These are phyloP conservation scores for Oryza coarctata DNA, from an alignment of 176 grass and related monocot genomes.

Conservation along the genomic window DNA sequence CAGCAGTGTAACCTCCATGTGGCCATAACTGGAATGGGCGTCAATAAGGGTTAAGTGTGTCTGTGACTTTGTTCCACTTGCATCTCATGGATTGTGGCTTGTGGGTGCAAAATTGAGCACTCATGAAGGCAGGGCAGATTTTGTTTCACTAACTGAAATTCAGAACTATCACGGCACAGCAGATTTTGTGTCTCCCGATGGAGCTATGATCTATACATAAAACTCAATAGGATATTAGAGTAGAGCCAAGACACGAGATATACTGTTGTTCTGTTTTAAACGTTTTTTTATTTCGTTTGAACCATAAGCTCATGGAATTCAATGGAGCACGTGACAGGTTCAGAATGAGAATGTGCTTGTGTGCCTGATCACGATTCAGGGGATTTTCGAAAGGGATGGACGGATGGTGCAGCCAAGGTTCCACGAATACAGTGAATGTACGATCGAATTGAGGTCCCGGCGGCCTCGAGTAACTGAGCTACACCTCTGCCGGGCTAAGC, in stretches of 20 bases:
- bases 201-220: neutral
- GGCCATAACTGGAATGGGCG: conserved; percentile 10
- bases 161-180: neutral
- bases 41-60: neutral
- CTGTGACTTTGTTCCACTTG: neutral
- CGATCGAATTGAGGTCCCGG: neutral
- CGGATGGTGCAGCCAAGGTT: neutral
- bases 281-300: neutral
- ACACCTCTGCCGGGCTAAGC: neutral
- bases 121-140: neutral
- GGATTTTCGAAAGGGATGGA: neutral
- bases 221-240: neutral
- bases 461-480: neutral
- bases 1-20: conserved; percentile 20
- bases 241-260: neutral
- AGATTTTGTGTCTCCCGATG: no score
- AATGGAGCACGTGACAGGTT: conserved; percentile 9
- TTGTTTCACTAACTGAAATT: neutral
- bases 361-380: neutral
- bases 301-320: neutral
- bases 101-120: neutral
- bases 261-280: neutral
- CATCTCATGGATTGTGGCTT: neutral
- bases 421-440: neutral
- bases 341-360: neutral